phyloP scores from a whole-genome alignment of 495 filamentous ascomycete genomes.

The Aspergillus cavernicola region DNA sequence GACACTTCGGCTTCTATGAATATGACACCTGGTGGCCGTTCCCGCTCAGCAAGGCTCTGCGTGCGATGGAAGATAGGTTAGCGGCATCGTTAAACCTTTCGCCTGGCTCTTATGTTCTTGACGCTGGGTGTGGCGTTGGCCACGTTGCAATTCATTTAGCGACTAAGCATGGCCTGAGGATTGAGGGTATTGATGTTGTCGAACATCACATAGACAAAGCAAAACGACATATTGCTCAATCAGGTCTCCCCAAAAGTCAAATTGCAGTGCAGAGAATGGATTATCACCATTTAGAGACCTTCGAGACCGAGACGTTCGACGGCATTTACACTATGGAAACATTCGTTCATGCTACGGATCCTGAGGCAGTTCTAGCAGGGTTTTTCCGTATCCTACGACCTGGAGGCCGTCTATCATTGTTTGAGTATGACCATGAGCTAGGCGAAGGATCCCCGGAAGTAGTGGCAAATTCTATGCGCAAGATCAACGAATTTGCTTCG shows the following conservation, averaged over 20 bases:
- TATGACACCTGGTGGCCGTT: conserved; percentile 48
- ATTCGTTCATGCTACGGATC: conserved; percentile 54
- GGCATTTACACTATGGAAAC: conserved; percentile 59
- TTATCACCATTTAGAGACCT: conserved; percentile 49
- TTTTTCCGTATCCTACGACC: conserved; percentile 49
- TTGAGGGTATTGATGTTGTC: conserved; percentile 51
- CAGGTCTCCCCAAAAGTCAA: conserved; percentile 28
- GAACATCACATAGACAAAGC: conserved; percentile 48
- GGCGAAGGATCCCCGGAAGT: conserved; percentile 24
- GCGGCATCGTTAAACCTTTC: conserved; percentile 34
- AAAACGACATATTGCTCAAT: conserved; percentile 33
- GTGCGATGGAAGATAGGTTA: conserved; percentile 49
- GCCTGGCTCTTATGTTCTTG: conserved; percentile 41
- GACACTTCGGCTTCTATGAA: conserved; percentile 51
- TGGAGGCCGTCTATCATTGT: conserved; percentile 42
- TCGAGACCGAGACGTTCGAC: conserved; percentile 39
- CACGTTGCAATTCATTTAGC: conserved; percentile 49
- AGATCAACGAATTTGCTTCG: conserved; percentile 41
- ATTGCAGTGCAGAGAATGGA: conserved; percentile 45
- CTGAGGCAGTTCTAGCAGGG: conserved; percentile 37
- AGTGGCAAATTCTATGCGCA: conserved; percentile 28
- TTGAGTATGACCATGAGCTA: conserved; percentile 50
- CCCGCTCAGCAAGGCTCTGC: conserved; percentile 36
- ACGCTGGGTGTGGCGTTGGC: conserved; percentile 51
- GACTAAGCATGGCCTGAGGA: conserved; percentile 30